Conservation (phyloP, 768 basidiomycete species). For the Boletus tomentosulus region DNA sequence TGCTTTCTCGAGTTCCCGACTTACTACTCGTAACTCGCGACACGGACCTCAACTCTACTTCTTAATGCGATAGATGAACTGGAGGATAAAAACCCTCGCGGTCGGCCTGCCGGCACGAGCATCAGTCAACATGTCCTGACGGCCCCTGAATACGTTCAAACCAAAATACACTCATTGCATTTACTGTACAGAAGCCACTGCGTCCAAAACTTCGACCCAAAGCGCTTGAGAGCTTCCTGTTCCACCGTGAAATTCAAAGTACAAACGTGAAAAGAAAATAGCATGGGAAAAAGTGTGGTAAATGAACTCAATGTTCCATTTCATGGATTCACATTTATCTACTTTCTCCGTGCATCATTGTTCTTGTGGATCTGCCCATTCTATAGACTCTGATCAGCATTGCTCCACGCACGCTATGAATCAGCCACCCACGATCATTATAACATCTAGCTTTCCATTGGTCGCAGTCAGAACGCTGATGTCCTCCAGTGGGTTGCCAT, state of each 20-base stretch:
- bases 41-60: too few species aligned
- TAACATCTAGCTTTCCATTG: constrained; percentile 30
- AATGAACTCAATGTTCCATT: neutral
- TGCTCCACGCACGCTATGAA: neutral
- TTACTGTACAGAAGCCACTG: neutral
- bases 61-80: too few species aligned
- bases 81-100: too few species aligned
- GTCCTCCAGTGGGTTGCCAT: constrained; percentile 35
- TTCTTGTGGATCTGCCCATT: constrained; percentile 27
- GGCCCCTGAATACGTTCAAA: neutral
- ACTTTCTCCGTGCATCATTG: neutral
- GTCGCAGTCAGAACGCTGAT: constrained; percentile 30
- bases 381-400: constrained; percentile 7
- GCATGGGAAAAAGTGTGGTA: neutral
- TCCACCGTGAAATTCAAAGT: neutral
- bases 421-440: constrained; percentile 29
- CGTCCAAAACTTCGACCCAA: neutral
- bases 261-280: neutral
- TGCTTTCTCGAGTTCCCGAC: too few species aligned
- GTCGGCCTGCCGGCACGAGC: too few species aligned
- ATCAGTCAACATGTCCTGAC: too few species aligned
- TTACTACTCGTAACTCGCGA: too few species aligned
- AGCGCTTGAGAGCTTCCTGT: neutral
- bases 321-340: neutral
- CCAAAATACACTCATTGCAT: neutral